phyloP scores from a whole-genome alignment of 495 filamentous ascomycete genomes.

The Penicillium pulvis region DNA sequence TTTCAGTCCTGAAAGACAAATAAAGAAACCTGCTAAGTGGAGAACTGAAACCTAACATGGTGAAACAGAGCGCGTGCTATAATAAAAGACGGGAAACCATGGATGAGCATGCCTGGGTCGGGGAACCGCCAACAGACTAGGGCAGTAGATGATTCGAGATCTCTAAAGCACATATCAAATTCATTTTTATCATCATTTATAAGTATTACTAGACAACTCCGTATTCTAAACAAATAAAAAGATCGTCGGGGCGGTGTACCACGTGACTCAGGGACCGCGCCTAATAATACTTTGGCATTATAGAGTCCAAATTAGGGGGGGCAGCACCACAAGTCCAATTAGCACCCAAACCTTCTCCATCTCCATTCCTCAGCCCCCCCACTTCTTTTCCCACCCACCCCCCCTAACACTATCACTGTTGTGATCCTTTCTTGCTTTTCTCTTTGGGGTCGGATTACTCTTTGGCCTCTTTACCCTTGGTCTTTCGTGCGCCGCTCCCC shows the following conservation, averaged over 20 bases:
- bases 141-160: not conserved
- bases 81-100: slow-evolving; percentile 2
- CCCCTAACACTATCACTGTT: slow-evolving; percentile 10
- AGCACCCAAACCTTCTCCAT: slow-evolving; percentile 20
- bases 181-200: too few relatives aligned
- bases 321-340: slow-evolving; percentile 5
- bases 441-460: not conserved
- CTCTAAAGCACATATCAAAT: too few relatives aligned
- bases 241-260: slow-evolving; percentile 4
- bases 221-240: not conserved
- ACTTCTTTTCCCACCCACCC: slow-evolving; percentile 18
- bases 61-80: slow-evolving; percentile 1
- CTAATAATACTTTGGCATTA: not conserved
- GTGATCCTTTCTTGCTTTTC: not conserved
- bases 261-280: slow-evolving; percentile 8
- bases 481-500: not conserved
- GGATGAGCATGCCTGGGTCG: not conserved
- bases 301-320: slow-evolving; percentile 6
- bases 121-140: not conserved
- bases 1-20: too few relatives aligned
- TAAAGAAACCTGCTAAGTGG: too few relatives aligned
- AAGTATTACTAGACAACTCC: too few relatives aligned
- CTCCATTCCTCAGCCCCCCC: slow-evolving; percentile 24
- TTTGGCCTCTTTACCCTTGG: not conserved
- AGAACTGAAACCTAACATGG: not conserved